Base-by-base conservation (phyloP, 768 basidiomycete genomes). In the Rhizopogon vinicolor region DNA sequence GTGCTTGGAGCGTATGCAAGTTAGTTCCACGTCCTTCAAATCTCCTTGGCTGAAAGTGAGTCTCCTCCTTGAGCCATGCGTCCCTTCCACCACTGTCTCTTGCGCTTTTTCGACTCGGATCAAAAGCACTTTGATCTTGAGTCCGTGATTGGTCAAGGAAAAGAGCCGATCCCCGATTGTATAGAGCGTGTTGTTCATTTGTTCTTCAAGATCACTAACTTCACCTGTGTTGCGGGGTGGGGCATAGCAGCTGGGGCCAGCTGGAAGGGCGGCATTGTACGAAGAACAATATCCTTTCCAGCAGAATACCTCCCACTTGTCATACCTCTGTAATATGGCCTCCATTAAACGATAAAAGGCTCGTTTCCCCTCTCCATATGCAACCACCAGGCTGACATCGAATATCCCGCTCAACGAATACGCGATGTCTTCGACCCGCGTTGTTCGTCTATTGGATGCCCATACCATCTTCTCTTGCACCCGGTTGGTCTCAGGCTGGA, bases 401-500 rank as follows among this genome's bases (percentile, higher is more conserved):
- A 71, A 67, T 25, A 71, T 51, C 16, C 69, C 71, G 9, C 57
- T 59, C 4, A 71, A 56, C 9, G 58, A 66, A 43, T 71, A 71
- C 1, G 71, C 64, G 1, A 54, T 51, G 14, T 72, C 69, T 44
- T 72, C 71, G 28, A 57, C 46, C 13, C 57, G 60, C 0, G 64
- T 69, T 8, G 69, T 72, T 45, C 59, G 58, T 50, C 69, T 66
- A 2, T 44, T 45, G 16, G 71, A 53, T 13, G 71, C 69, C 69
- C 69, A 72, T 0, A 59, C 62, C 60, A 71, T 63, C 54, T 65
- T 64, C 49, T 71, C 65, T 35, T 25, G 41, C 22, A 51, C 50
- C 40, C 50, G 35, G 50, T 51, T 51, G 7, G 50, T 51, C 28
- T 14, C 50, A n/a, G 50, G 50, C 16, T 4, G 18, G 50, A 39